Conservation (phyloP, 1,284 basidiomycete species). For the Lentinula novae-zelandiae region DNA sequence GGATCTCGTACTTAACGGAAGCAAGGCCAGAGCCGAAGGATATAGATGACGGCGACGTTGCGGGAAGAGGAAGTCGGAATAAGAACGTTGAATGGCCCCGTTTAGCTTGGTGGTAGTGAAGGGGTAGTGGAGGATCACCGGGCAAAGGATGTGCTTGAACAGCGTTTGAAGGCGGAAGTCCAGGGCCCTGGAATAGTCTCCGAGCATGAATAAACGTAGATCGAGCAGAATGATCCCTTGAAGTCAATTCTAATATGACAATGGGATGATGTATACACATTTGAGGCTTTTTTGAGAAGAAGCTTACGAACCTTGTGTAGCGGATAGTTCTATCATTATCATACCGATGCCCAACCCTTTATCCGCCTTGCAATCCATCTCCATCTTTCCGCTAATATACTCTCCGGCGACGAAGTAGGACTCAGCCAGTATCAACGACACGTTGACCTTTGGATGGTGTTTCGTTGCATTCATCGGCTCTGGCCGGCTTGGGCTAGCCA, state of each 20-base stretch:
- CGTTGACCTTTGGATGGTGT: constrained; percentile 70
- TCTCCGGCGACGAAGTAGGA: constrained; percentile 59
- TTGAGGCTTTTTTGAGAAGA: too few relatives aligned
- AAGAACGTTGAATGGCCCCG: constrained; percentile 71
- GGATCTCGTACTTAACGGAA: constrained; percentile 63
- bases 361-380: constrained; percentile 72
- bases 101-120: constrained; percentile 62
- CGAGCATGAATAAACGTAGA: constrained; percentile 67
- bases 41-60: constrained; percentile 63
- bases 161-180: constrained; percentile 76
- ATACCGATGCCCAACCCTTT: constrained; percentile 65
- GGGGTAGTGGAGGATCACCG: constrained; percentile 54
- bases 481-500: constrained; percentile 21
- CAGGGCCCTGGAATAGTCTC: constrained; percentile 72
- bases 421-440: constrained; percentile 55
- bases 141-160: constrained; percentile 54
- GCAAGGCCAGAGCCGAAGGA: constrained; percentile 66
- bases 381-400: constrained; percentile 66
- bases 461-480: constrained; percentile 78
- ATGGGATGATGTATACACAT: neutral
- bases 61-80: constrained; percentile 65
- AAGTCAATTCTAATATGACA: constrained; percentile 54
- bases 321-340: constrained; percentile 73
- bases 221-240: constrained; percentile 72
- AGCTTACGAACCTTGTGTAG: constrained; percentile 56